phyloP scores from a whole-genome alignment of 352 stramenopile genomes.

The Globisporangium emineosum region DNA sequence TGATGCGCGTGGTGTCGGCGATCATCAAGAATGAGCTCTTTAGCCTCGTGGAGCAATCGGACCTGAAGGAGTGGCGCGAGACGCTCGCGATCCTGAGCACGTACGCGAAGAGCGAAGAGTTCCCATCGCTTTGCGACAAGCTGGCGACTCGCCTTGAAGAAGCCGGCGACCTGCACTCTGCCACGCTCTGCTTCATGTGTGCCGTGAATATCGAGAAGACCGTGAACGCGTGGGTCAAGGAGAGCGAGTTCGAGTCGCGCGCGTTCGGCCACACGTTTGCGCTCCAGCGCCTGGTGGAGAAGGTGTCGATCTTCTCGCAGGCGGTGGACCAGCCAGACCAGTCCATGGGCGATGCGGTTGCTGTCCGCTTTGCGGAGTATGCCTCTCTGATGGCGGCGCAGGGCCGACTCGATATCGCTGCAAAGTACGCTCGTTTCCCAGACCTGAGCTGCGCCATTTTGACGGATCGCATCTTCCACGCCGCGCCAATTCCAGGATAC shows the following conservation, averaged over 20 bases:
- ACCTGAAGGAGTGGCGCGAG: constrained; percentile 95
- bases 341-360: constrained; percentile 86
- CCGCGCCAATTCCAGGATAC: constrained; percentile 67
- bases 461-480: constrained; percentile 86
- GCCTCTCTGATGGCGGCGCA: constrained; percentile 90
- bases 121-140: constrained; percentile 93
- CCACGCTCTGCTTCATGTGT: constrained; percentile 97
- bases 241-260: constrained; percentile 75
- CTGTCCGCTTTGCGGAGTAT: constrained; percentile 91
- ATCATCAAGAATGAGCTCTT: constrained; percentile 95
- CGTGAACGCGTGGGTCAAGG: constrained; percentile 88
- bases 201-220: constrained; percentile 90
- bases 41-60: constrained; percentile 81
- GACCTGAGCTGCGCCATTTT: constrained; percentile 80
- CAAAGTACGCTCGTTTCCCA: constrained; percentile 89
- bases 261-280: constrained; percentile 70
- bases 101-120: constrained; percentile 97
- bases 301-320: constrained; percentile 93
- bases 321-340: constrained; percentile 82
- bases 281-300: constrained; percentile 96
- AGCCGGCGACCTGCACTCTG: constrained; percentile 87
- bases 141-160: constrained; percentile 91
- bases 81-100: constrained; percentile 97
- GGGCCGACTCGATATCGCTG: constrained; percentile 88
- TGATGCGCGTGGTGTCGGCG: constrained; percentile 94